Evolutionary conservation across 148 eudicot species (phyloP), one percentile per base, ranked within the genome.

Genomic region (Chenopodium suecicum): DNA sequence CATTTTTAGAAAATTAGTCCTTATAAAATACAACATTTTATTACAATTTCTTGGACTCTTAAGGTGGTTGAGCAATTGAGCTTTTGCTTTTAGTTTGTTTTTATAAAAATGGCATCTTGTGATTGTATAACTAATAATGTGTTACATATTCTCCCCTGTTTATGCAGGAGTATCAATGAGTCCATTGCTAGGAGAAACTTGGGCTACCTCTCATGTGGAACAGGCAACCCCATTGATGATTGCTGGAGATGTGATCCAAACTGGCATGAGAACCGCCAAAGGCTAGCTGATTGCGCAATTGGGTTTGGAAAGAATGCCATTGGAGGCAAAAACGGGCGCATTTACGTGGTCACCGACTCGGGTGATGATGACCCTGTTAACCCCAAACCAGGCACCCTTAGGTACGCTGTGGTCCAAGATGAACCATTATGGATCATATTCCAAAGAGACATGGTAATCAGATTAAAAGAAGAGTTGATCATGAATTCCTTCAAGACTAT

Each of bases 401-500:
- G 97, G 9, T 76, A 90, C 25, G 97, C 91, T 0, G 93, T 86
- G 37, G 87, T 93, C 84, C 94, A 93, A 63, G 89, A 85, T 4
- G 90, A 91, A 54, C 97, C 97, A 3, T 62, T 90, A 4, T 93
- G 97, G 97, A 91, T 91, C 83, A 85, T 88, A 37, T 91, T 93
- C 78, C 73, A 83, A 2, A 84, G 94, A 0, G 97, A 93, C 88
- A 93, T 93, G 97, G 87, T 82, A 5, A 89, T 93, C 76, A 75
- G 71, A 23, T 50, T 93, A 4, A 91, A 91, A 23, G 90, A 90
- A 69, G 94, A 93, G 65, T 76, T 93, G 22, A 90, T 93, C 74
- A 89, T 91, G 89, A 93, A 93, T 82, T 91, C 94, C 5, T 91
- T 87, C 87, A 93, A 93, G 85, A 93, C 95, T 2, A 93, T 93